These are phyloP conservation scores for Candida anutae DNA, from an alignment of 1,139 yeast species.

Conservation along the genomic window DNA sequence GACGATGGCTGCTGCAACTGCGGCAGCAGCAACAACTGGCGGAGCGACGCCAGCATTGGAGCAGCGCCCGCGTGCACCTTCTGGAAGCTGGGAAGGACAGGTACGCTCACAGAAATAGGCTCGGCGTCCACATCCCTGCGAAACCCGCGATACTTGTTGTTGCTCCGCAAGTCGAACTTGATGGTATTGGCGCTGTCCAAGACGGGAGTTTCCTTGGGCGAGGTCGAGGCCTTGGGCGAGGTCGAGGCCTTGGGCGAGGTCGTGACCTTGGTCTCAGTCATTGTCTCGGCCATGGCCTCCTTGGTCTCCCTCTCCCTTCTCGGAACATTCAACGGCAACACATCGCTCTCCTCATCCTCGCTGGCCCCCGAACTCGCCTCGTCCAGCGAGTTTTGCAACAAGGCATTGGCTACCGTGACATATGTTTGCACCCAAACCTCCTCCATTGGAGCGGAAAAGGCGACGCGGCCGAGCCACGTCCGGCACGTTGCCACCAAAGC, in stretches of 20 bases:
- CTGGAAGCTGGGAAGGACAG: slow-evolving; percentile 11
- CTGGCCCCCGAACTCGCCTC: slow-evolving; percentile 5
- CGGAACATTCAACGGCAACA: slow-evolving; percentile 7
- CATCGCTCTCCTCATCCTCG: slow-evolving; percentile 7
- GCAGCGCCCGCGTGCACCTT: slow-evolving; percentile 9
- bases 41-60: slow-evolving; percentile 8
- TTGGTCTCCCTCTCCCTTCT: no score
- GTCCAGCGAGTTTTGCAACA: slow-evolving; percentile 17
- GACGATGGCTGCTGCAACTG: slow-evolving; percentile 5
- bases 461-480: slow-evolving; percentile 26
- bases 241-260: background rate
- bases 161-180: slow-evolving; percentile 17
- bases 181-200: slow-evolving; percentile 10
- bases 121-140: slow-evolving; percentile 28
- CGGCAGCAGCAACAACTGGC: slow-evolving; percentile 3
- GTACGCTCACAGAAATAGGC: slow-evolving; percentile 22
- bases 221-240: background rate
- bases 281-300: background rate
- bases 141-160: slow-evolving; percentile 38
- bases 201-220: slow-evolving; percentile 1
- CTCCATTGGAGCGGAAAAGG: slow-evolving; percentile 27
- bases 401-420: slow-evolving; percentile 31
- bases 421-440: slow-evolving; percentile 35
- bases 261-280: background rate
- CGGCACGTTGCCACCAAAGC: slow-evolving; percentile 33